A percentile compares a stretch with the other conserved stretches of the same genome.
These are phyloP conservation scores for Malus hybrid DNA, from an alignment of 331 rosid species.

Conservation along the genomic window DNA sequence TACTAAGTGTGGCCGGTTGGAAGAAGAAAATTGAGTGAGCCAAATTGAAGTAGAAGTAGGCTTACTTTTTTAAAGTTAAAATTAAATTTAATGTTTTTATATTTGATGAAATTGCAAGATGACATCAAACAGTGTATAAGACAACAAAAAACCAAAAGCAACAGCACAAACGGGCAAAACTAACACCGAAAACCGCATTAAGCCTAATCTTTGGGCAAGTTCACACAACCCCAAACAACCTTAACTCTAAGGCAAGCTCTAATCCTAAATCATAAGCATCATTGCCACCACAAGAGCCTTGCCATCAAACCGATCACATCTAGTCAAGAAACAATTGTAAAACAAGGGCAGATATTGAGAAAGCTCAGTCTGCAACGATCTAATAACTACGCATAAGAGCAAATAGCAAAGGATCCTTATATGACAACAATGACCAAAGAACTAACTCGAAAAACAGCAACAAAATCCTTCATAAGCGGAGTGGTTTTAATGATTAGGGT, in stretches of 20 bases:
- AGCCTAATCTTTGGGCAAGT: not conserved
- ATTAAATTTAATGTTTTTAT: not conserved
- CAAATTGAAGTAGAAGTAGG: not conserved
- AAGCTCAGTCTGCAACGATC: too few species aligned
- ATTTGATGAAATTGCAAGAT: not conserved
- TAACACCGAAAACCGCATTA: not conserved
- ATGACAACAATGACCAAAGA: not conserved
- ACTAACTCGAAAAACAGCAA: not conserved
- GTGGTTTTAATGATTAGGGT: not conserved
- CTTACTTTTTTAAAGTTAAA: too few species aligned
- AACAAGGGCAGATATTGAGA: too few species aligned
- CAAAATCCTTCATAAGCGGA: not conserved
- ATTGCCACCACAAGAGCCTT: not conserved
- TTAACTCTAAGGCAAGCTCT: not conserved
- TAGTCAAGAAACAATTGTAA: not conserved
- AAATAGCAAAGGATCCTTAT: not conserved
- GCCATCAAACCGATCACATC: not conserved
- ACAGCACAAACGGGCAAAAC: not conserved
- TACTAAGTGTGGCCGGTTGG: too few species aligned
- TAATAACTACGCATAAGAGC: not conserved
- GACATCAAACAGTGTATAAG: not conserved
- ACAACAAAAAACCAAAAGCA: not conserved
- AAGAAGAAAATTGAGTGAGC: not conserved
- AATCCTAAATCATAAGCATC: not conserved
- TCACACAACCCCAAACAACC: not conserved